phyloP scores from a whole-genome alignment of 306 rosid genomes.

The Prosopis cineraria region DNA sequence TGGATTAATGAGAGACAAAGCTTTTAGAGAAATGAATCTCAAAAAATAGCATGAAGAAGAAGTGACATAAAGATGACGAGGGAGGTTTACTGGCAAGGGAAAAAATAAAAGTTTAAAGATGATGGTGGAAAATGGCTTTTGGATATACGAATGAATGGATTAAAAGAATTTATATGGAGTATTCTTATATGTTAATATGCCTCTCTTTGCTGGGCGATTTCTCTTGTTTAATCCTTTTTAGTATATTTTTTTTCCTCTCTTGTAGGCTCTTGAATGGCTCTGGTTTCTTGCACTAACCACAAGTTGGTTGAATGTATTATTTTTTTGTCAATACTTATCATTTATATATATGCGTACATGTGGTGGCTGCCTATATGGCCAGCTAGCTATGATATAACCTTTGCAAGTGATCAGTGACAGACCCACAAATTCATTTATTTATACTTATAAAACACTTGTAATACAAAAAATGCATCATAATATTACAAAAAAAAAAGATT shows the following conservation, averaged over 20 bases:
- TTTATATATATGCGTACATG: no score
- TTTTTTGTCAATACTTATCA: no score
- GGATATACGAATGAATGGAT: no score
- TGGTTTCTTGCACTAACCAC: neutral
- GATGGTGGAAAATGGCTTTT: neutral
- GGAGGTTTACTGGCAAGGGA: neutral
- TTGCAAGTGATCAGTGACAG: no score
- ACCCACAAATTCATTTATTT: no score
- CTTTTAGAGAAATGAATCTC: neutral
- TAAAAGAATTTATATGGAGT: neutral
- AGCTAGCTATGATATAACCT: no score
- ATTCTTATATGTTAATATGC: constrained; percentile 30
- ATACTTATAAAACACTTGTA: no score
- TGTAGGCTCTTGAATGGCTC: neutral
- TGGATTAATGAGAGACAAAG: neutral
- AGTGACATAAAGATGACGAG: neutral
- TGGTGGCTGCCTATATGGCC: no score
- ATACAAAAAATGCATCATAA: no score
- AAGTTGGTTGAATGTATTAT: no score
- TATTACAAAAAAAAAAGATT: no score
- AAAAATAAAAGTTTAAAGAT: neutral
- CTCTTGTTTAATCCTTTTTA: neutral
- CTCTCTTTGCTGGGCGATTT: neutral
- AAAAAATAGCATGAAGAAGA: neutral
- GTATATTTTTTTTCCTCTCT: neutral